Base-by-base conservation (phyloP, 2,329 filamentous ascomycete species). In the Chaetomium globosum region DNA sequence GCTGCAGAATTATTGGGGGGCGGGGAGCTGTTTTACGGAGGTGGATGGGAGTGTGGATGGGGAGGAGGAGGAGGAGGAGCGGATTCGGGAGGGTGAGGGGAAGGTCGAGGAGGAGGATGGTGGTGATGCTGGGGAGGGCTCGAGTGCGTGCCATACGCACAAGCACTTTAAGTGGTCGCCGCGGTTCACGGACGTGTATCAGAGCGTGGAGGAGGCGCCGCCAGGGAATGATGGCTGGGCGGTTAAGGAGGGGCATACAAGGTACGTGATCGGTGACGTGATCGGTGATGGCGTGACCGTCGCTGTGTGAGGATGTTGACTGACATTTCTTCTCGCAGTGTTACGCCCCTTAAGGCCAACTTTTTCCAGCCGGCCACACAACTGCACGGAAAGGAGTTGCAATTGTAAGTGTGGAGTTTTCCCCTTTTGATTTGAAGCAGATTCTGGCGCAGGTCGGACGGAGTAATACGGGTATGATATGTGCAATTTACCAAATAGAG, bases 91-190 rank as follows among this genome's bases (percentile, higher is more conserved):
- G 74, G 85, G 84, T 23, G 85, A 88, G 63, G 82, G 82, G 70
- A 70, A 65, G 54, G 69, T 54, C 60, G 72, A 60, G 65, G 67
- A 55, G 30, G 66, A 60, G 26, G 80, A 59, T 23, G 80, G 80
- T 58, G 78, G 77, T 54, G 79, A 72, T 46, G 77, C 75, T 52
- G 68, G 68, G 64, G 70, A 74, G 54, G 75, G 75, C 4, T 70
- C 72, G 26, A 16, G 21, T 4, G 73, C 78, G 49, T 79, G 83
- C 33, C 88, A 92, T 75, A 84, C 81, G 63, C 92, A 96, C 77
- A 92, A 91, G 76, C 91, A 96, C 77, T 98, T 97, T 82, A 96
- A 94, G 78, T 98, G 95, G 95, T 87, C 91, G 56, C 95, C 94
- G 2, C 87, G 86, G 68, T 95, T 98, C 77, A 83, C 86, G 39